Conservation (phyloP, 2,329 filamentous ascomycete genomes). For the Aspergillus ruber region DNA sequence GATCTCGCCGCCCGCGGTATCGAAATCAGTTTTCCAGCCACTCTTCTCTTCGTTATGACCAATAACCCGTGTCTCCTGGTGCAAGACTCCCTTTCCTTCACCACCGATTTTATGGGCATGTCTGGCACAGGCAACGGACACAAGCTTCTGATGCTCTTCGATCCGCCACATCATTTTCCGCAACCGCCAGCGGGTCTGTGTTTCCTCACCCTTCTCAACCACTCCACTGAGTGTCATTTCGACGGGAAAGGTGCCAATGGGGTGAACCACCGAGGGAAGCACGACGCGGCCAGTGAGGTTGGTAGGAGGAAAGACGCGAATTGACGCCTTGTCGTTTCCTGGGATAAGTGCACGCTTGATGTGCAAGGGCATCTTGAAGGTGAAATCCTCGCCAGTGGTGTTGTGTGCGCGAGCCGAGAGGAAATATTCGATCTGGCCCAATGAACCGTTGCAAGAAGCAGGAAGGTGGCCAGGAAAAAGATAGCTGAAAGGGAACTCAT, state of each 20-base stretch:
- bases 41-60: slow-evolving; percentile 74
- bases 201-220: slow-evolving; percentile 61
- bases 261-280: slow-evolving; percentile 76
- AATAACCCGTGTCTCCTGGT: slow-evolving; percentile 69
- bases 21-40: slow-evolving; percentile 83
- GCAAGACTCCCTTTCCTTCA: slow-evolving; percentile 62
- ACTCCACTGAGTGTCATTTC: slow-evolving; percentile 81
- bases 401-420: slow-evolving; percentile 63
- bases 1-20: slow-evolving; percentile 62
- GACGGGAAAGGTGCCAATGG: slow-evolving; percentile 73
- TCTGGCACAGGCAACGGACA: slow-evolving; percentile 72
- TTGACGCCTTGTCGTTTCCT: slow-evolving; percentile 76
- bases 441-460: slow-evolving; percentile 66
- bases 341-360: slow-evolving; percentile 75
- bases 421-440: slow-evolving; percentile 71
- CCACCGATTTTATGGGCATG: slow-evolving; percentile 63
- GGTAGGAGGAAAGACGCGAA: slow-evolving; percentile 93
- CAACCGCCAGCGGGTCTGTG: slow-evolving; percentile 77
- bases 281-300: slow-evolving; percentile 83
- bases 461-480: slow-evolving; percentile 81
- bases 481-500: slow-evolving; percentile 83
- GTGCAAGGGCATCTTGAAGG: slow-evolving; percentile 60
- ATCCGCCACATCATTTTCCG: slow-evolving; percentile 90
- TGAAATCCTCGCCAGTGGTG: slow-evolving; percentile 56
- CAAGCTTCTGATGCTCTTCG: slow-evolving; percentile 74